phyloP scores from a whole-genome alignment of 208 protist species.

The Acanthamoeba quina region DNA sequence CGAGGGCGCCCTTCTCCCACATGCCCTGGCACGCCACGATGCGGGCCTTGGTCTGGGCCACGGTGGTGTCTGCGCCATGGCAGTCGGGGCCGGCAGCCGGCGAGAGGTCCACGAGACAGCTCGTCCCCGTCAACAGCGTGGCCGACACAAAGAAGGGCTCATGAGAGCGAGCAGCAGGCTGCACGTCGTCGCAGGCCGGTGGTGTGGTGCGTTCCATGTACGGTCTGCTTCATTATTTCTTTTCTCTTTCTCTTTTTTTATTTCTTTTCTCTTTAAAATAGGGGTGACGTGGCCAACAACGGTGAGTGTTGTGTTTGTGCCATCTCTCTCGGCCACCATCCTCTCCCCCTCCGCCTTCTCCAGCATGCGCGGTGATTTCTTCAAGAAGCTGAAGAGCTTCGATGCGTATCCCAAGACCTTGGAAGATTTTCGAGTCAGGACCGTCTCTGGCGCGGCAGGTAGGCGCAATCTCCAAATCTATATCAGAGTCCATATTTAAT shows the following conservation, averaged over 20 bases:
- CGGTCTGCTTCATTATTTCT: too few relatives aligned
- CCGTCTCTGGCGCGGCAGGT: constrained; percentile 77
- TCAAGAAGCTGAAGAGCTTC: constrained; percentile 70
- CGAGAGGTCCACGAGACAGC: too few relatives aligned
- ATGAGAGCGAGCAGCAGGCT: too few relatives aligned
- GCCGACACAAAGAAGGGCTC: too few relatives aligned
- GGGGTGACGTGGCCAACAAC: too few relatives aligned
- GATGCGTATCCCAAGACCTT: constrained; percentile 84
- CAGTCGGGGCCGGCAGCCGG: too few relatives aligned
- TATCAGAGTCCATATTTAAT: background rate
- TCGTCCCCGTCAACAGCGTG: too few relatives aligned
- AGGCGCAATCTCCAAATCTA: background rate
- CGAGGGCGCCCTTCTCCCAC: background rate
- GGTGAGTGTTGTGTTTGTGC: background rate
- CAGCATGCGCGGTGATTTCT: constrained; percentile 20
- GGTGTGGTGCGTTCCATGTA: too few relatives aligned
- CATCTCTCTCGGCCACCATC: too few relatives aligned
- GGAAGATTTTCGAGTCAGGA: constrained; percentile 83
- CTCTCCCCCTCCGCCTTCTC: background rate
- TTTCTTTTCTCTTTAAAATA: too few relatives aligned
- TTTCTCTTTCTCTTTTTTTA: too few relatives aligned
- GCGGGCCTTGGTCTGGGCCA: background rate
- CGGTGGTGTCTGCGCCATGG: background rate
- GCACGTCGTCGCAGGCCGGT: too few relatives aligned
- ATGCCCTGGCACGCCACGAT: background rate